Evolutionary conservation across 1,284 basidiomycete species (phyloP), one percentile per base, ranked within the genome.

Genomic region (Coniferiporia sulphurascens): DNA sequence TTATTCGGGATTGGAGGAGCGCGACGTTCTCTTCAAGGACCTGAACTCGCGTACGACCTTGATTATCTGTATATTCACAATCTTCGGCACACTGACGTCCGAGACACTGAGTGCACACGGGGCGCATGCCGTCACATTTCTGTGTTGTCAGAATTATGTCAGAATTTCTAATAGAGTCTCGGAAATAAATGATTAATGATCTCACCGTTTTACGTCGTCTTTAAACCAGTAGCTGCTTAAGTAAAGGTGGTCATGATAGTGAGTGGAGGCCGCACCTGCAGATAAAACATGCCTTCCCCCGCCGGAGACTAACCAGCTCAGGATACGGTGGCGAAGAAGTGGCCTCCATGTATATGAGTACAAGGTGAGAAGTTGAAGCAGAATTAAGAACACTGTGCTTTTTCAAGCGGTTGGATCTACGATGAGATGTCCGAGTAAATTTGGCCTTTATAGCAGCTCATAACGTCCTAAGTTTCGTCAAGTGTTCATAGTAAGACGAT

Each of bases 51-150:
- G 74, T 65, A n/a, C 67, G 68, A 15, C 67, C 67, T 45, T 67
- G 68, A 13, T 68, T 70, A 46, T 77, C 73, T 0, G 70, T 69
- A 58, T 78, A 79, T 65, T 78, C 74, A 62, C 76, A 78, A 48
- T 77, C 77, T 0, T 71, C 71, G 12, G 58, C 59, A 7, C 74
- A 67, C 22, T 72, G 69, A 1, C 70, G 68, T 1, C 70, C 65
- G 51, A 68, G 60, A 59, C 76, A 78, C 41, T 70, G 74, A 1
- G 70, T 67, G 52, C 76, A 78, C 15, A 70, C 61, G 0, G 77
- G 77, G 36, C 73, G 69, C 0, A 52, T 49, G 10, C 77, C 75
- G 53, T 79, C 76, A 43, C 76, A 78, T 69, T 69, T 77, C 76
- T 78, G 53, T 46, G 17, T 12, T 15, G 35, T 52, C 55, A 19